Evolutionary conservation across 1,139 yeast genomes (phyloP), one percentile per base, ranked within the genome.

Genomic region (Yamadazyma epiphylla): DNA sequence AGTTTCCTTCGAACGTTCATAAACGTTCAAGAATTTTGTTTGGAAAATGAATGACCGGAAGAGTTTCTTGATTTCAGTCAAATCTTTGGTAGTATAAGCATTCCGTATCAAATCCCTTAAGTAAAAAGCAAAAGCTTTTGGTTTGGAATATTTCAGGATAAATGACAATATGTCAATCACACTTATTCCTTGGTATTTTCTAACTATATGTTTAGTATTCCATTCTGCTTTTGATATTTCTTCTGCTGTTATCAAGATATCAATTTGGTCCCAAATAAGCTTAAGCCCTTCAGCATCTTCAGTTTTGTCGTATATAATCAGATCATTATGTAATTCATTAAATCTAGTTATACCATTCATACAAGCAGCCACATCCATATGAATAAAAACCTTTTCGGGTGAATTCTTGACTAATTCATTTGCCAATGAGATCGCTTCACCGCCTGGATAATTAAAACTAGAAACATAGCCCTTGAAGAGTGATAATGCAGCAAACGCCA

Each of bases 311-410:
- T 86, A 89, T 1, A 46, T 55, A n/a, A 83, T 54, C 13, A 51
- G 45, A 15, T 58, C 48, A 20, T 50, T 44, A 36, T 69, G 67
- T 10, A 78, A 45, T 48, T 85, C 80, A 2, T 81, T 81, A 55
- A 89, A 89, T 33, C 77, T 64, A 4, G 88, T 74, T 5, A 80
- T 81, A 5, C 98, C 98, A 1, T 89, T 76, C 94, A 87, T 87
- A 50, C 95, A 85, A 2, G 94, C 71, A 0, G 85, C 77, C 2
- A 80, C 80, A 46, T 85, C 95, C 60, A 87, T 58, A 51, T 88
- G 95, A 5, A 87, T 76, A 0, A 64, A 45, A 5, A 45, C 30
- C 3, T 31, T 20, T 9, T 31, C 27, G 3, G 23, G 30, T 20
- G 41, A 32, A 4, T 45, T 36, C 6, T 58, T 28, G 9, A 80